phyloP scores from a whole-genome alignment of 1,284 basidiomycete species.

The Leucoagaricus sp. region DNA sequence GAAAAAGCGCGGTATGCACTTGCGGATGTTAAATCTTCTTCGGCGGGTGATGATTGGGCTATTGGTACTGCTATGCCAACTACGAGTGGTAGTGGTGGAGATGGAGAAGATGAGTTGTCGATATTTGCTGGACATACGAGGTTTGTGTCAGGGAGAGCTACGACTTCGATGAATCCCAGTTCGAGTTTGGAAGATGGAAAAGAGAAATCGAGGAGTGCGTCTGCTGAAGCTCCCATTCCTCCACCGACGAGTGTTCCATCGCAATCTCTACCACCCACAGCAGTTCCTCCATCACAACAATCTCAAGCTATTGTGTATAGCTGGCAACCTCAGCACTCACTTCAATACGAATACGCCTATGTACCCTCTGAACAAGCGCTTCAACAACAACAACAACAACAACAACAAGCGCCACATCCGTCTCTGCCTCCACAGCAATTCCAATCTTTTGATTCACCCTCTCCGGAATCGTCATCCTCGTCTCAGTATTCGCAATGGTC shows the following conservation, averaged over 20 bases:
- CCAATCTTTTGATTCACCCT: background rate
- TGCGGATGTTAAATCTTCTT: conserved; percentile 33
- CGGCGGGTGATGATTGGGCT: conserved; percentile 42
- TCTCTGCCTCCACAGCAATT: background rate
- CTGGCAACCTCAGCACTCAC: conserved; percentile 4
- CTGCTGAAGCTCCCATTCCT: conserved; percentile 1
- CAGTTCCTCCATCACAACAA: background rate
- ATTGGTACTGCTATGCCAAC: conserved; percentile 18
- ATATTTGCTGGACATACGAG: conserved; percentile 63
- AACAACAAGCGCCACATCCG: conserved; percentile 12
- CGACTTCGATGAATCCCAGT: no score
- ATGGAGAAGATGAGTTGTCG: conserved; percentile 55
- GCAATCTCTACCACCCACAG: background rate
- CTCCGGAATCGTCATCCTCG: background rate
- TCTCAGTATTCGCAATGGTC: conserved; percentile 10
- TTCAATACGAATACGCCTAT: conserved; percentile 18
- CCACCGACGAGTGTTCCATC: background rate
- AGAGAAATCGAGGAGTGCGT: background rate
- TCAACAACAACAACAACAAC: conserved; percentile 1
- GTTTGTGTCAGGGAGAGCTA: conserved; percentile 45
- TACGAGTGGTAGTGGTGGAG: conserved; percentile 16
- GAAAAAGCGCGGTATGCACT: conserved; percentile 58
- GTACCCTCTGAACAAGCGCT: conserved; percentile 19
- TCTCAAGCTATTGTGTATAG: background rate
- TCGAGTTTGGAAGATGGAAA: conserved; percentile 21